Percentiles rank a stretch among this genome's conserved stretches.
These are phyloP conservation scores for Novymonas esmeraldas DNA, from an alignment of 208 protist species.

Conservation along the genomic window DNA sequence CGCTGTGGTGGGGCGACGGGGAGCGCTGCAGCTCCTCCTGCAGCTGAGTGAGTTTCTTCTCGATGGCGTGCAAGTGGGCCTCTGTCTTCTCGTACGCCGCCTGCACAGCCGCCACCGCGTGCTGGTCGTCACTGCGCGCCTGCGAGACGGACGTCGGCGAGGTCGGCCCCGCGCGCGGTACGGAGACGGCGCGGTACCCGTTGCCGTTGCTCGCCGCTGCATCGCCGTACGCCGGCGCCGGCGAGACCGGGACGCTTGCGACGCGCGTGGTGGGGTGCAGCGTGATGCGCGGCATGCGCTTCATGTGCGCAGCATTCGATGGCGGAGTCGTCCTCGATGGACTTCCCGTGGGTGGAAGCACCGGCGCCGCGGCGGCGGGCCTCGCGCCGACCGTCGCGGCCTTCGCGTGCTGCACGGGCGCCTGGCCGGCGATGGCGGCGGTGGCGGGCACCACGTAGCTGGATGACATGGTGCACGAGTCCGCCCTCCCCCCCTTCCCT, in stretches of 20 bases:
- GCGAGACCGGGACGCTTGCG: conserved; percentile 13
- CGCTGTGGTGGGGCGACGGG: not conserved
- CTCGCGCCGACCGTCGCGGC: not conserved
- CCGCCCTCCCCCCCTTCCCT: no score
- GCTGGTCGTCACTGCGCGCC: not conserved
- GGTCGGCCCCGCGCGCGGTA: not conserved
- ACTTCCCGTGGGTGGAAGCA: not conserved
- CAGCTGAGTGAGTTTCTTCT: conserved; percentile 52
- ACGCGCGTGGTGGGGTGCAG: conserved; percentile 28
- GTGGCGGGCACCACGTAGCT: no score
- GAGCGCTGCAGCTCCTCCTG: conserved; percentile 56
- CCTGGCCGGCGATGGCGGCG: not conserved
- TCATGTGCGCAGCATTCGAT: not conserved
- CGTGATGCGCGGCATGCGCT: conserved; percentile 19
- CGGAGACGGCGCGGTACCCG: not conserved
- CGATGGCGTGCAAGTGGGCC: conserved; percentile 46
- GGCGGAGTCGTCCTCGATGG: not conserved
- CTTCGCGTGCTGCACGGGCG: not conserved
- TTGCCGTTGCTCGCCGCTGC: not conserved
- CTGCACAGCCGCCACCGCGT: conserved; percentile 21
- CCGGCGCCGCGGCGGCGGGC: not conserved
- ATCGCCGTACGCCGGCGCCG: not conserved
- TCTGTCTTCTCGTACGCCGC: conserved; percentile 34
- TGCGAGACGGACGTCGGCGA: not conserved
- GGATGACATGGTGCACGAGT: no score